Evolutionary conservation across 1,284 basidiomycete species (phyloP).

Genomic region (Cutaneotrichosporon arboriforme): DNA sequence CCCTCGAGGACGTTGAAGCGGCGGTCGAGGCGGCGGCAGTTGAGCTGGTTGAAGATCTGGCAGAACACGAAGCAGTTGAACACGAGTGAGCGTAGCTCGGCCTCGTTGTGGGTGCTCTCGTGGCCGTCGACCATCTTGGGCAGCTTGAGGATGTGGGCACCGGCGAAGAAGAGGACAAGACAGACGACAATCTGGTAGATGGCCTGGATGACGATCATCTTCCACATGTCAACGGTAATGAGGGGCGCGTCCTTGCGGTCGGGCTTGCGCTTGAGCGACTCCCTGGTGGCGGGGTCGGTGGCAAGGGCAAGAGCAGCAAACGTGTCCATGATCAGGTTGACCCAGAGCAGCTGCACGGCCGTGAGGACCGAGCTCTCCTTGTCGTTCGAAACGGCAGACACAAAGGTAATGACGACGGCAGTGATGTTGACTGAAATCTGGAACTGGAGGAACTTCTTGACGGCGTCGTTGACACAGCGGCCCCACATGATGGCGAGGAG

Average conservation of each 20-base stretch:
- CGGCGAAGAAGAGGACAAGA: constrained; percentile 84
- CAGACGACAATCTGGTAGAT: constrained; percentile 79
- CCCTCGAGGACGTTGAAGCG: constrained; percentile 86
- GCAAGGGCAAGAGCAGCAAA: constrained; percentile 95
- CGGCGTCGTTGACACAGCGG: constrained; percentile 94
- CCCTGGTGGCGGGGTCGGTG: constrained; percentile 83
- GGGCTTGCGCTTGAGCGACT: constrained; percentile 80
- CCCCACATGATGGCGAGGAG: constrained; percentile 99
- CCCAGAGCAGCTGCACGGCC: constrained; percentile 89
- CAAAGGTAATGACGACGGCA: constrained; percentile 88
- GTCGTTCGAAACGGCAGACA: constrained; percentile 75
- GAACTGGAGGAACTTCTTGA: constrained; percentile 97
- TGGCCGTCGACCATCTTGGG: constrained; percentile 31
- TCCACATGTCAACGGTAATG: constrained; percentile 87
- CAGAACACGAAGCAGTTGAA: constrained; percentile 97
- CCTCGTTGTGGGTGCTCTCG: constrained; percentile 33
- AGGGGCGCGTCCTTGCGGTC: constrained; percentile 81
- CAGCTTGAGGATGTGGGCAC: constrained; percentile 64
- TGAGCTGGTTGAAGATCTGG: constrained; percentile 90
- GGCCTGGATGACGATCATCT: constrained; percentile 89
- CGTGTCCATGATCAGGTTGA: constrained; percentile 79
- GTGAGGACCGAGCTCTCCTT: constrained; percentile 78
- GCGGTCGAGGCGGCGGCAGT: constrained; percentile 78
- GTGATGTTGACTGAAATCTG: constrained; percentile 95
- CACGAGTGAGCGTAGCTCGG: constrained; percentile 73